Percentiles rank a stretch among this genome's conserved stretches.
These are phyloP conservation scores for Baorangia bicolor DNA, from an alignment of 768 basidiomycete species.

Conservation along the genomic window DNA sequence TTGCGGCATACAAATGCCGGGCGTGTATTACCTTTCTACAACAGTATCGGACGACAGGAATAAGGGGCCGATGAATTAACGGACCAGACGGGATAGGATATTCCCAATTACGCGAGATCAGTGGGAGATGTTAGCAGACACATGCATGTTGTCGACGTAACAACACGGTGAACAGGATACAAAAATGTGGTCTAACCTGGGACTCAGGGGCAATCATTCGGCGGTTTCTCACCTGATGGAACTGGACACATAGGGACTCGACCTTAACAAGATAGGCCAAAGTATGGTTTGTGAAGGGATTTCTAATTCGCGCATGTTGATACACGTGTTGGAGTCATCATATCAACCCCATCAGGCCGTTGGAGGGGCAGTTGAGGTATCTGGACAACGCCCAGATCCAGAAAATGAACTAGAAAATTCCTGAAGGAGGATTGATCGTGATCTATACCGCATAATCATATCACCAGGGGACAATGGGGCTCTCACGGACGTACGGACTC, in stretches of 20 bases:
- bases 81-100: slow-evolving; percentile 12
- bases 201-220: slow-evolving; percentile 18
- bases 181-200: slow-evolving; percentile 9
- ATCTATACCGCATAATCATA: slow-evolving; percentile 25
- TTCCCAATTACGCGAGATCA: slow-evolving; percentile 21
- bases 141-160: slow-evolving; percentile 31
- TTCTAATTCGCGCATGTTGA: slow-evolving; percentile 14
- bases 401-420: slow-evolving; percentile 18
- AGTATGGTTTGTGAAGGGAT: slow-evolving; percentile 6
- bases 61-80: slow-evolving; percentile 15
- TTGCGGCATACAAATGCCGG: slow-evolving; percentile 7
- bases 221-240: slow-evolving; percentile 17
- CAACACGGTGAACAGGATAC: slow-evolving; percentile 5
- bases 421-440: slow-evolving; percentile 20
- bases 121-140: slow-evolving; percentile 4
- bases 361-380: slow-evolving; percentile 15
- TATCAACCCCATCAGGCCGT: slow-evolving; percentile 8
- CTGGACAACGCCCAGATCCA: slow-evolving; percentile 22
- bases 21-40: slow-evolving; percentile 7
- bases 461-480: slow-evolving; percentile 12
- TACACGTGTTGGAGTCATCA: slow-evolving; percentile 26
- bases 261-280: slow-evolving; percentile 8
- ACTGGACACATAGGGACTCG: slow-evolving; percentile 14
- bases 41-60: neutral
- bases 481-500: slow-evolving; percentile 29